Conservation (phyloP, 148 eudicot species). For the Suaeda aralocaspica region DNA sequence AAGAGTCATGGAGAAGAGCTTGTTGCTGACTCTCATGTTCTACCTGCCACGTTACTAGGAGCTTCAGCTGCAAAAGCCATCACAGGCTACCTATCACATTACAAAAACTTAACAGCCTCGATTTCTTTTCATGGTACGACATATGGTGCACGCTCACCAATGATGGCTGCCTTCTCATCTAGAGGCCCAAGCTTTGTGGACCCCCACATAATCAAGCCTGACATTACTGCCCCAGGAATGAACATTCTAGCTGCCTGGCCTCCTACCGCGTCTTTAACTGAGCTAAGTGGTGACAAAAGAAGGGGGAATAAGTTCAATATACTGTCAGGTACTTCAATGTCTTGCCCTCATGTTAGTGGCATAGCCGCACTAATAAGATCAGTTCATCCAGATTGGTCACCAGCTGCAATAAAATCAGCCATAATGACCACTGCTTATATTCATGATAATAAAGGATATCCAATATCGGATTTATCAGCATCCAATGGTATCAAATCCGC, state of each 20-base stretch:
- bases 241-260: slow-evolving; percentile 78
- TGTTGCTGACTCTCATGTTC: slow-evolving; percentile 52
- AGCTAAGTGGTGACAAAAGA: slow-evolving; percentile 50
- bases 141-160: slow-evolving; percentile 47
- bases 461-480: slow-evolving; percentile 39
- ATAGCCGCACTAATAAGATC: slow-evolving; percentile 58
- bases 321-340: slow-evolving; percentile 75
- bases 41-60: slow-evolving; percentile 57
- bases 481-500: slow-evolving; percentile 35
- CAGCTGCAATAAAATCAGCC: slow-evolving; percentile 72
- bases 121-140: slow-evolving; percentile 43
- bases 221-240: slow-evolving; percentile 66
- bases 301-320: slow-evolving; percentile 53
- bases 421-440: slow-evolving; percentile 59
- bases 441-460: slow-evolving; percentile 31
- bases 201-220: slow-evolving; percentile 60
- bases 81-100: slow-evolving; percentile 34
- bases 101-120: slow-evolving; percentile 38
- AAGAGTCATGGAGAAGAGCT: slow-evolving; percentile 53
- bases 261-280: slow-evolving; percentile 46
- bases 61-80: slow-evolving; percentile 41
- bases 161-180: slow-evolving; percentile 66
- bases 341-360: slow-evolving; percentile 73
- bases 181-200: slow-evolving; percentile 61
- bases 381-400: slow-evolving; percentile 60